Percentiles rank a stretch among this genome's conserved stretches.
These are phyloP conservation scores for Trichoderma sp. DNA, from an alignment of 2,329 filamentous ascomycete genomes.

Conservation along the genomic window DNA sequence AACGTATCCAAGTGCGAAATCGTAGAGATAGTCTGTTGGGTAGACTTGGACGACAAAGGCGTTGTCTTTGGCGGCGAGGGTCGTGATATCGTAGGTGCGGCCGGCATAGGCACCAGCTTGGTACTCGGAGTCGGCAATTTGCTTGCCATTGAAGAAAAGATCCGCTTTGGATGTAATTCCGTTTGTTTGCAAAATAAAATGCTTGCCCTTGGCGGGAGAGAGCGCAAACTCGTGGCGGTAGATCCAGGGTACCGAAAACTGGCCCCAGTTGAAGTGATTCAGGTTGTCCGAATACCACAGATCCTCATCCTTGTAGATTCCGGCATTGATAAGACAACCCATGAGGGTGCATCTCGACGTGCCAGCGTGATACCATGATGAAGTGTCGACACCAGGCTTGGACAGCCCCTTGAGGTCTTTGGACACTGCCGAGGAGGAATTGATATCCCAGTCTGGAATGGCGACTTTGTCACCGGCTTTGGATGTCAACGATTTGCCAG, in stretches of 20 bases:
- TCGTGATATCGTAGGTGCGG: slow-evolving; percentile 53
- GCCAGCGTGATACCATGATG: slow-evolving; percentile 50
- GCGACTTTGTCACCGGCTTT: slow-evolving; percentile 29
- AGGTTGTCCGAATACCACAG: slow-evolving; percentile 55
- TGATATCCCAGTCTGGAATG: slow-evolving; percentile 49
- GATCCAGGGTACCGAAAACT: slow-evolving; percentile 56
- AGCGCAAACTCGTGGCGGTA: slow-evolving; percentile 54
- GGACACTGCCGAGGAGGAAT: slow-evolving; percentile 40
- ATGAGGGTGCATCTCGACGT: slow-evolving; percentile 52
- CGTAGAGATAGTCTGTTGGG: slow-evolving; percentile 57
- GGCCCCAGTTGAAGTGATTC: slow-evolving; percentile 40
- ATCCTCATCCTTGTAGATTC: slow-evolving; percentile 49
- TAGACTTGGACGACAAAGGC: slow-evolving; percentile 52
- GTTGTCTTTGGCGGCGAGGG: slow-evolving; percentile 42
- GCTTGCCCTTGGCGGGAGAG: slow-evolving; percentile 30
- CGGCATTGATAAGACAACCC: slow-evolving; percentile 52
- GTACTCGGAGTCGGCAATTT: slow-evolving; percentile 45
- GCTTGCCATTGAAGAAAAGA: slow-evolving; percentile 56
- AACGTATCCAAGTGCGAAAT: slow-evolving; percentile 49
- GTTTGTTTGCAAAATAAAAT: slow-evolving; percentile 54
- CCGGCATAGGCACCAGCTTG: slow-evolving; percentile 59
- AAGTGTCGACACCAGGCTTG: slow-evolving; percentile 41
- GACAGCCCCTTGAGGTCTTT: slow-evolving; percentile 41
- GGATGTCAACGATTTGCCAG: slow-evolving; percentile 24
- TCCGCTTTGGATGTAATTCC: slow-evolving; percentile 60